Evolutionary conservation across 441 rosid species (phyloP), one percentile per base, ranked within the genome.

Genomic region (Omphalea diandra): DNA sequence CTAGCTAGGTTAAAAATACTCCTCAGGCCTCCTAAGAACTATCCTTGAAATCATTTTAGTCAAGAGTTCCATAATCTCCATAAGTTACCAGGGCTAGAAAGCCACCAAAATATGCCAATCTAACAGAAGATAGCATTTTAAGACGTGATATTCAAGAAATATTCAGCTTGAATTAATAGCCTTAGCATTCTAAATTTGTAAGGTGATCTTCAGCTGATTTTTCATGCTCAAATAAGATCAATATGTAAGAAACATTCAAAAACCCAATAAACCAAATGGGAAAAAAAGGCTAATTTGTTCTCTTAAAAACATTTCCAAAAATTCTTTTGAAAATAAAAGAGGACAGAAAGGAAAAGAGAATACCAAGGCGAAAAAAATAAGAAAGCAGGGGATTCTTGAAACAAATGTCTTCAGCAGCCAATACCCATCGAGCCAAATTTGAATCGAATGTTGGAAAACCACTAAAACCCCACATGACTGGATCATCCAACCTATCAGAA

Each of bases 361-460:
- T 61, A 90, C 97, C 98, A 38, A 83, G 79, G 68, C 97, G 89
- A 76, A 94, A 94, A 73, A 94, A 74, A 74, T 90, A 91, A 20
- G 97, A 84, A 36, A 82, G 58, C 22, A 88, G 15, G 7, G 82
- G 67, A 68, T 88, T 94, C 67, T 79, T 85, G 76, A 94, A 94
- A 81, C 97, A 91, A 47, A 94, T 90, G 77, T 94, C 97, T 83
- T 91, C 97, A 0, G 98, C 98, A 20, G 98, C 90, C 36, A 94
- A 91, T 8, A 85, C 95, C 97, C 98, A 94, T n/a, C 98, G 84
- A 63, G 83, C 90, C 54, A 84, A 76, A n/a, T 80, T 79, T 0
- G 95, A 76, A 82, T 94, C 88, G 10, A 40, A 35, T 4, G 81
- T 38, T 32, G 97, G 98, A 74, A 90, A 93, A 53, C 97, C 97